phyloP scores from a whole-genome alignment of 441 rosid species.

The Raphanus hybrid region DNA sequence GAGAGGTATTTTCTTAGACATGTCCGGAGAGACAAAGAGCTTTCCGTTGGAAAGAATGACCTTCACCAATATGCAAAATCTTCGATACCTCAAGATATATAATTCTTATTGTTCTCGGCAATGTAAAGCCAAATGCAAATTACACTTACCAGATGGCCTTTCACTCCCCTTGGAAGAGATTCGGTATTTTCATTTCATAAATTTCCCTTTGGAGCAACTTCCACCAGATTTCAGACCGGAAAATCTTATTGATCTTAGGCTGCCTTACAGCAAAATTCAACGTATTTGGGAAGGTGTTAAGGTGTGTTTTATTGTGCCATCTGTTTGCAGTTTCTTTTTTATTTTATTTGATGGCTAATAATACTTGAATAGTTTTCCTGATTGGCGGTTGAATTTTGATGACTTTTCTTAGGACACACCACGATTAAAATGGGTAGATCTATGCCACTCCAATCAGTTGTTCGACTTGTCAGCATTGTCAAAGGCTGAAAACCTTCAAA shows the following conservation, averaged over 20 bases:
- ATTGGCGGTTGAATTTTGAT: not conserved
- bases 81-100: slow-evolving; percentile 22
- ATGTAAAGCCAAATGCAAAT: not conserved
- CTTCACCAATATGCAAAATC: not conserved
- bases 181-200: slow-evolving; percentile 10
- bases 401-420: slow-evolving; percentile 11
- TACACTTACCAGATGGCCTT: slow-evolving; percentile 6
- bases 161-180: not conserved
- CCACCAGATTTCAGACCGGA: not conserved
- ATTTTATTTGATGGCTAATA: no score
- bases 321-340: not conserved
- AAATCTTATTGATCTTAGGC: slow-evolving; percentile 16
- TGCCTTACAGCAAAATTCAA: slow-evolving; percentile 26
- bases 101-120: slow-evolving; percentile 19
- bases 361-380: not conserved
- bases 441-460: slow-evolving; percentile 13
- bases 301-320: slow-evolving; percentile 10
- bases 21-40: not conserved
- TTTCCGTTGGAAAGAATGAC: not conserved
- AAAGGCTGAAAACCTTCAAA: slow-evolving; percentile 10
- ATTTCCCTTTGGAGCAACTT: slow-evolving; percentile 15
- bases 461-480: slow-evolving; percentile 11
- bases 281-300: slow-evolving; percentile 25
- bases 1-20: slow-evolving; percentile 29
- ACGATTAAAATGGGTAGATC: slow-evolving; percentile 16